Conservation (phyloP, 176 grass and related monocot genomes). For the Oryza officinalis region DNA sequence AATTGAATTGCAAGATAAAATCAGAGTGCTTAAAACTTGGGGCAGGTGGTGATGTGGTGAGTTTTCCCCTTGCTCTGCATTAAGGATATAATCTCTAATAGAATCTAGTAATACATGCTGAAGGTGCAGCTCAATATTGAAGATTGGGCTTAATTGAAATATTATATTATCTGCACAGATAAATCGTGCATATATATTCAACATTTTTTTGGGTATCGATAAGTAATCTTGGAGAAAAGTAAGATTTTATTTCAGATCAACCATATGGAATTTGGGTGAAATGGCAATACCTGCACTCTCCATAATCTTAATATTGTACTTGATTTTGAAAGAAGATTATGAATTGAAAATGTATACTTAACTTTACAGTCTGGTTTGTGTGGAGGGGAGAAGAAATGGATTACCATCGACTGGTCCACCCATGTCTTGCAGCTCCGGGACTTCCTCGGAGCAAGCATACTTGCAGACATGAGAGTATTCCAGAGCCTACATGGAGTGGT, state of each 20-base stretch:
- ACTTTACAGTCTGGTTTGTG: too few species aligned
- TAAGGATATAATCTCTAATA: neutral
- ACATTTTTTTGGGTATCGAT: too few species aligned
- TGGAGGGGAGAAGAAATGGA: neutral
- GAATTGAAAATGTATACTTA: too few species aligned
- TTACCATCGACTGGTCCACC: constrained; percentile 88
- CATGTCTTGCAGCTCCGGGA: constrained; percentile 96
- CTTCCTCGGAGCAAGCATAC: constrained; percentile 98
- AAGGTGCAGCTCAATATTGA: neutral
- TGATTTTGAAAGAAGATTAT: too few species aligned
- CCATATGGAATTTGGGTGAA: too few species aligned
- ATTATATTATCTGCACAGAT: too few species aligned
- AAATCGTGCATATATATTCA: too few species aligned
- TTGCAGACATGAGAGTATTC: constrained; percentile 95
- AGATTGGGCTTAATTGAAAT: neutral
- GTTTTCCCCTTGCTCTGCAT: neutral
- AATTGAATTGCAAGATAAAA: neutral
- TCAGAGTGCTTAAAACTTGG: neutral
- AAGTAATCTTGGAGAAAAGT: too few species aligned
- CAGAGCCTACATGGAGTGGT: constrained; percentile 50
- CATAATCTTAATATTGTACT: too few species aligned
- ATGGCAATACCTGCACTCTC: too few species aligned
- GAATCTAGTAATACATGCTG: neutral
- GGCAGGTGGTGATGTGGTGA: neutral
- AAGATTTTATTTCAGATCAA: too few species aligned